Conservation (phyloP, 805 yeast species). For the Ogataea thermomethanolica region DNA sequence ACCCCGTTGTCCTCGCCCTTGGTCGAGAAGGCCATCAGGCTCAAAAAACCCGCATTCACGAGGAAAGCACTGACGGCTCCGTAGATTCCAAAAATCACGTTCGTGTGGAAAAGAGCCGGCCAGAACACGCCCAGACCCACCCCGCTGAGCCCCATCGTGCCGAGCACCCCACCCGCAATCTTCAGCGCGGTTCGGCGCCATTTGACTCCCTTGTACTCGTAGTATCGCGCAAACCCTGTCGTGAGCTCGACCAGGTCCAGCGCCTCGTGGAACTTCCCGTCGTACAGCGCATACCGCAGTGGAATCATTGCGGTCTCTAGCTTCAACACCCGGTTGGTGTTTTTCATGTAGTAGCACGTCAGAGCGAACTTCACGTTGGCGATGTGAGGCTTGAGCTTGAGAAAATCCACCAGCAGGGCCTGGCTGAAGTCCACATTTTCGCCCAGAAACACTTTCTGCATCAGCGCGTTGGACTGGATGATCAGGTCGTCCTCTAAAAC, state of each 20-base stretch:
- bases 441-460: constrained; percentile 17
- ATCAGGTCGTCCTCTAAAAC: constrained; percentile 19
- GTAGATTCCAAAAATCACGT: constrained; percentile 41
- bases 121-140: constrained; percentile 27
- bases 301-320: constrained; percentile 54
- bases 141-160: constrained; percentile 32
- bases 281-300: constrained; percentile 53
- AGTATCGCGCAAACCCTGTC: constrained; percentile 53
- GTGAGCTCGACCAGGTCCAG: constrained; percentile 57
- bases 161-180: constrained; percentile 40
- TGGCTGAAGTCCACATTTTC: constrained; percentile 19
- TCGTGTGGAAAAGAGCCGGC: constrained; percentile 31
- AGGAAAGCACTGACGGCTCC: constrained; percentile 49
- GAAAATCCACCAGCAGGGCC: constrained; percentile 20
- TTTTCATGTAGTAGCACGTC: constrained; percentile 25
- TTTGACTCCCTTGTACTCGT: constrained; percentile 29
- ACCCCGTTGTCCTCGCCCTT: constrained; percentile 49
- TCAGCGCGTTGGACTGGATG: constrained; percentile 22
- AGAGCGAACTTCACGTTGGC: constrained; percentile 25
- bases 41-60: constrained; percentile 45
- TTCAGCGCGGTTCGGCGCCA: constrained; percentile 35
- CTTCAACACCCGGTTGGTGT: constrained; percentile 28
- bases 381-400: constrained; percentile 25
- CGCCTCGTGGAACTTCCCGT: constrained; percentile 56
- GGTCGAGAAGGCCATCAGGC: constrained; percentile 40